Evolutionary conservation across 108 stramenopile species (phyloP).

Genomic region (Pseudonitzschia delicatissima): DNA sequence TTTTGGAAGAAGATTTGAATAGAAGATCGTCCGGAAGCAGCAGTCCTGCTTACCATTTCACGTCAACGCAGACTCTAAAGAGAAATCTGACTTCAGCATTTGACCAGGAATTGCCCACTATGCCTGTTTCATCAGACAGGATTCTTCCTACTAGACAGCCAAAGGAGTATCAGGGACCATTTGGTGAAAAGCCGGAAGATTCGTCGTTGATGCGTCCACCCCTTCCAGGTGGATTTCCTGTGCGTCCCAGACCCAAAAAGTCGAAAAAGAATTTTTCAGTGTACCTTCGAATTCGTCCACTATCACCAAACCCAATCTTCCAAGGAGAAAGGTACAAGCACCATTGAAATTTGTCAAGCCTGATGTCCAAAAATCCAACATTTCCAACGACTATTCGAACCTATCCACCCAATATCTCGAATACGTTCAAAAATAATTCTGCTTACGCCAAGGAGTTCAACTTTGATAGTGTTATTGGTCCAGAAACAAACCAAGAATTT

Average conservation of each 20-base stretch:
- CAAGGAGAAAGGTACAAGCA: constrained; percentile 19
- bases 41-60: constrained; percentile 6
- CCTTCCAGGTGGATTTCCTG: neutral
- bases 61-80: neutral
- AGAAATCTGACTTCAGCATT: constrained; percentile 26
- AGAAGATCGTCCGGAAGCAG: constrained; percentile 16
- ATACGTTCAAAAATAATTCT: constrained; percentile 48
- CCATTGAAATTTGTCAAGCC: constrained; percentile 46
- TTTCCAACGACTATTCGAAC: constrained; percentile 64
- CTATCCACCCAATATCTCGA: constrained; percentile 63
- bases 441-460: constrained; percentile 57
- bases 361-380: constrained; percentile 5
- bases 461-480: constrained; percentile 66
- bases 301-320: neutral
- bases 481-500: constrained; percentile 52
- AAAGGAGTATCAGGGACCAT: no score
- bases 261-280: constrained; percentile 37
- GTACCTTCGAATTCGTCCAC: constrained; percentile 69
- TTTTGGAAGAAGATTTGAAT: constrained; percentile 5
- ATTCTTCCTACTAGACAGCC: no score
- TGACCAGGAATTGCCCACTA: constrained; percentile 13
- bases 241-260: neutral
- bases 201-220: neutral
- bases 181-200: no score
- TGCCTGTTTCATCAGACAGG: no score